Evolutionary conservation across 768 basidiomycete genomes (phyloP), one percentile per base, ranked within the genome.

Genomic region (Russula dissimulans): DNA sequence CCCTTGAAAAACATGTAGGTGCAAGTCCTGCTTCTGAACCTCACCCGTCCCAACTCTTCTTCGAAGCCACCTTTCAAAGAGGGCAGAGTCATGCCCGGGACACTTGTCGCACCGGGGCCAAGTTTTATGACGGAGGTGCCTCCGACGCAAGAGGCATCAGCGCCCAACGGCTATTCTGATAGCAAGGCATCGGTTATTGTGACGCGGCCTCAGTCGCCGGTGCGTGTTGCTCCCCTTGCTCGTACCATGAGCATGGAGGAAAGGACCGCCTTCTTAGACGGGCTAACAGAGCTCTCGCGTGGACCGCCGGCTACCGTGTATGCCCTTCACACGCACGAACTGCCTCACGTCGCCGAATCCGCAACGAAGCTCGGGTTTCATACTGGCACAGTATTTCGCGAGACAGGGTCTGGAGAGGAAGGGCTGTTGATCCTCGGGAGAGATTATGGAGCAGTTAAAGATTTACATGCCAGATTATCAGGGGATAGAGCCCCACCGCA

Each of bases 61-160:
- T 32, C 55, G 17, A 48, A 55, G 51, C n/a, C 29, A 8, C 50
- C 22, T 18, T 60, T 52, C 43, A 56, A 48, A 47, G 56, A 59
- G 15, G 63, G 65, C 34, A 60, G 49, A 31, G 36, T 61, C 22
- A 66, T 66, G 65, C 65, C 65, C 15, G 65, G 65, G 22, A 66
- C 65, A n/a, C 52, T 66, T 10, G 12, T 60, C 29, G 52, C 65
- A 5, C 59, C 59, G 2, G 39, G 32, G 2, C 48, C 55, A 14
- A 66, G 63, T 26, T 56, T 66, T 36, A n/a, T 61, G 15, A 46
- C 31, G n/a, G 56, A 57, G 14, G 36, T 46, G 15, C 32, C 45
- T 15, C 22, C 56, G 4, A 5, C 18, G 12, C 54, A 47, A 18
- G 59, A 66, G 50, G 42, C 44, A 5, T 2, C 31, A n/a, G 46